Evolutionary conservation across 768 basidiomycete species (phyloP).

Genomic region (Dendrothele bispora): DNA sequence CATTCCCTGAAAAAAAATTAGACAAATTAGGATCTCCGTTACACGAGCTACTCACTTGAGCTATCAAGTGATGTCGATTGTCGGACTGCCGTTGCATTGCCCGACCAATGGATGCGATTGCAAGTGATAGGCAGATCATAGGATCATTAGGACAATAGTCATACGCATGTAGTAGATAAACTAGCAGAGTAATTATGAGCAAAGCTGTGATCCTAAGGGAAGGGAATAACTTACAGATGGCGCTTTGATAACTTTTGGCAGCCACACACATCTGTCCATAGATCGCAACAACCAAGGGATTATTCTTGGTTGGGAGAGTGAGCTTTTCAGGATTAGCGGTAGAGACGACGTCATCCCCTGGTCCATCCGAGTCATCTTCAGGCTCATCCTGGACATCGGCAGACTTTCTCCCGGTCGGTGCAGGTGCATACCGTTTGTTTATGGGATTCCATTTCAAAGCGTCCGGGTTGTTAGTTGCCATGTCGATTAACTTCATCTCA

Average conservation of each 20-base stretch:
- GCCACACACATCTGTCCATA: conserved; percentile 87
- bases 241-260: conserved; percentile 86
- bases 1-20: conserved; percentile 56
- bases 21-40: neutral
- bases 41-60: conserved; percentile 48
- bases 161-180: conserved; percentile 87
- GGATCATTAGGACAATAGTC: conserved; percentile 85
- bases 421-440: conserved; percentile 56
- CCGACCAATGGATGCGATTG: conserved; percentile 83
- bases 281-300: conserved; percentile 66
- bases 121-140: conserved; percentile 78
- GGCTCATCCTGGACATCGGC: conserved; percentile 28
- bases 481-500: conserved; percentile 71
- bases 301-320: conserved; percentile 64
- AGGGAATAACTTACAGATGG: conserved; percentile 68
- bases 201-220: neutral
- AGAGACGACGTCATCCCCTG: conserved; percentile 14
- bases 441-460: conserved; percentile 59
- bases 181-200: conserved; percentile 39
- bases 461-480: conserved; percentile 63
- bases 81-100: conserved; percentile 94
- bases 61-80: conserved; percentile 87
- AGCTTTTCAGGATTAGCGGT: conserved; percentile 19
- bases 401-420: conserved; percentile 37
- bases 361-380: conserved; percentile 35